Evolutionary conservation across 352 stramenopile species (phyloP).

Genomic region (Globisporangium canariense): DNA sequence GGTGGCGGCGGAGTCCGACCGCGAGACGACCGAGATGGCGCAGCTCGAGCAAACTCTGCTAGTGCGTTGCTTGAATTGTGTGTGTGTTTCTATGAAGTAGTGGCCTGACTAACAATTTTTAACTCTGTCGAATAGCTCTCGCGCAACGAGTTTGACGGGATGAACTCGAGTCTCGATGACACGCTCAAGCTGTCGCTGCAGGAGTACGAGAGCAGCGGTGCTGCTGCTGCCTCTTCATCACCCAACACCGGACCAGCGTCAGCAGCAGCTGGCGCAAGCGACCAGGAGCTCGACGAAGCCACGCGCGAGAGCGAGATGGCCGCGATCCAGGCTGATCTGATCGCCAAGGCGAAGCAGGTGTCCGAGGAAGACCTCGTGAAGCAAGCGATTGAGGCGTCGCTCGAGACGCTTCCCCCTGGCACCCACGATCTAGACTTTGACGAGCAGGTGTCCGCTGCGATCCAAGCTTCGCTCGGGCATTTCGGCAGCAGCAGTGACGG

Average conservation of each 20-base stretch:
- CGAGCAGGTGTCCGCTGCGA: constrained; percentile 54
- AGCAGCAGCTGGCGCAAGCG: not conserved
- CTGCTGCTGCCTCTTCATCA: not conserved
- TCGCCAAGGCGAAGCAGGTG: constrained; percentile 61
- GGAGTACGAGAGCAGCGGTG: constrained; percentile 30
- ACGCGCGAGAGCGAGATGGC: constrained; percentile 72
- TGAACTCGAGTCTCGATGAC: constrained; percentile 74
- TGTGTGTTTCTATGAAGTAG: not conserved
- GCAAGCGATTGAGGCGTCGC: constrained; percentile 62
- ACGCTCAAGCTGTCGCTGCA: constrained; percentile 61
- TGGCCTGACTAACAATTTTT: not conserved
- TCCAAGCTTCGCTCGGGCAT: constrained; percentile 56
- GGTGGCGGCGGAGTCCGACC: constrained; percentile 28
- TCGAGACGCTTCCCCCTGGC: constrained; percentile 21
- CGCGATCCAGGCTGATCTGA: constrained; percentile 65
- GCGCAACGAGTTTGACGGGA: constrained; percentile 70
- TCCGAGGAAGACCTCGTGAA: constrained; percentile 78
- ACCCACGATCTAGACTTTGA: constrained; percentile 32
- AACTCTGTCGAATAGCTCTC: constrained; percentile 35
- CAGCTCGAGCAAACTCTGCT: constrained; percentile 69
- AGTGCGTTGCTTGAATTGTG: constrained; percentile 24
- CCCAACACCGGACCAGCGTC: not conserved
- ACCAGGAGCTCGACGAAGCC: constrained; percentile 41
- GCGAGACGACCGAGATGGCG: constrained; percentile 60
- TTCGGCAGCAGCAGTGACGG: constrained; percentile 2